These are phyloP conservation scores for Podospora comata DNA, from an alignment of 495 filamentous ascomycete genomes.

Conservation along the genomic window DNA sequence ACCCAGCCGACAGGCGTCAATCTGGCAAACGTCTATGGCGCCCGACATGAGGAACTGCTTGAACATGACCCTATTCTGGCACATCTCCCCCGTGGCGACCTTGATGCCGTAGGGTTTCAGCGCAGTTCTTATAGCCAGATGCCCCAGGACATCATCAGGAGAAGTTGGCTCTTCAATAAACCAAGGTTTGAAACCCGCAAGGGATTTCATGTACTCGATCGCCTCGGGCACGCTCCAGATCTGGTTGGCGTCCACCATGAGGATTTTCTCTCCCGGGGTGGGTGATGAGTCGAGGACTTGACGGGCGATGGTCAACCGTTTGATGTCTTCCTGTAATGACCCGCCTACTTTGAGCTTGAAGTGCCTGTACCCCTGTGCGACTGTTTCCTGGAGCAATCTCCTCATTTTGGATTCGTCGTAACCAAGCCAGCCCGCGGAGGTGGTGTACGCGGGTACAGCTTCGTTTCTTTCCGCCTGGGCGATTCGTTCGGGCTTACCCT, in stretches of 20 bases:
- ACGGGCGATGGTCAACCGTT: conserved; percentile 68
- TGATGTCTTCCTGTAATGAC: conserved; percentile 64
- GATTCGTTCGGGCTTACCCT: conserved; percentile 63
- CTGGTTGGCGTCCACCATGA: conserved; percentile 97
- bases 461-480: conserved; percentile 63
- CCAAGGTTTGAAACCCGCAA: conserved; percentile 86
- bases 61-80: conserved; percentile 91
- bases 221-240: conserved; percentile 92
- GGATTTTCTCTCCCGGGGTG: conserved; percentile 61
- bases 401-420: conserved; percentile 85
- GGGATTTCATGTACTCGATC: conserved; percentile 79
- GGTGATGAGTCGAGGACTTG: conserved; percentile 81
- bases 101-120: conserved; percentile 71
- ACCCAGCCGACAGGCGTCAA: conserved; percentile 87
- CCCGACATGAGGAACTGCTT: conserved; percentile 80
- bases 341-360: conserved; percentile 92
- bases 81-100: conserved; percentile 95
- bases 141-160: conserved; percentile 87
- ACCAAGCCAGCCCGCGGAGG: conserved; percentile 90
- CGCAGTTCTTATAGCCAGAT: conserved; percentile 78
- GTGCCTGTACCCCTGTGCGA: conserved; percentile 72
- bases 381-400: conserved; percentile 64
- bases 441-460: conserved; percentile 89
- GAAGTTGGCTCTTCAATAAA: conserved; percentile 98
- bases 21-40: conserved; percentile 84